These are phyloP conservation scores for Kuraishia capsulata DNA, from an alignment of 805 yeast genomes.

Conservation along the genomic window DNA sequence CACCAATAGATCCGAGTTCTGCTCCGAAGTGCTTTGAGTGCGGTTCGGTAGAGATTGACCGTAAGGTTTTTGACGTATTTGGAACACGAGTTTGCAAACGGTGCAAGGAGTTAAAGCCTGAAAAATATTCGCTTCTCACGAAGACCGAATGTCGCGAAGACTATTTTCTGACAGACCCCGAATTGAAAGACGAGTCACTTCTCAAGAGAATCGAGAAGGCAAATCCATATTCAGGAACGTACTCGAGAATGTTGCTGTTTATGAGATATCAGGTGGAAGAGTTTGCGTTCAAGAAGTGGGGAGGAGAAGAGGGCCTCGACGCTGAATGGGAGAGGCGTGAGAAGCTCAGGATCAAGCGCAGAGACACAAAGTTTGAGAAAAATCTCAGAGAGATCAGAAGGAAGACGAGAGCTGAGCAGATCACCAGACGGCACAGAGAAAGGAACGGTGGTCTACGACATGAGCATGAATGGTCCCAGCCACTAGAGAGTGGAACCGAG, in stretches of 20 bases:
- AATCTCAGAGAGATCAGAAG: conserved; percentile 81
- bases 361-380: conserved; percentile 72
- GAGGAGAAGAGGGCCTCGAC: conserved; percentile 79
- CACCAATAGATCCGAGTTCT: conserved; percentile 59
- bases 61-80: conserved; percentile 60
- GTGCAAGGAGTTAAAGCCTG: conserved; percentile 68
- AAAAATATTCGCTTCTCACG: conserved; percentile 83
- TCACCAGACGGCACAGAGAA: conserved; percentile 59
- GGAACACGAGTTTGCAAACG: conserved; percentile 67
- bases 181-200: conserved; percentile 58
- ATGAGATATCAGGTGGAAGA: conserved; percentile 89
- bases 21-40: conserved; percentile 87
- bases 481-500: conserved; percentile 32
- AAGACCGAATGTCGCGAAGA: conserved; percentile 95
- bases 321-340: conserved; percentile 88
- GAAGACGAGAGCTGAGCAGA: conserved; percentile 87
- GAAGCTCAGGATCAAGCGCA: conserved; percentile 55
- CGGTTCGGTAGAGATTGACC: conserved; percentile 70
- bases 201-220: conserved; percentile 80
- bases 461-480: conserved; percentile 65
- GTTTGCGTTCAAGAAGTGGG: conserved; percentile 92
- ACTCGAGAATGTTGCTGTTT: conserved; percentile 87
- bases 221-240: conserved; percentile 87
- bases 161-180: conserved; percentile 90
- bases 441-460: conserved; percentile 55